Percentiles rank a stretch among this genome's conserved stretches.
These are phyloP conservation scores for Bacidia gigantensis DNA, from an alignment of 495 filamentous ascomycete species.

Conservation along the genomic window DNA sequence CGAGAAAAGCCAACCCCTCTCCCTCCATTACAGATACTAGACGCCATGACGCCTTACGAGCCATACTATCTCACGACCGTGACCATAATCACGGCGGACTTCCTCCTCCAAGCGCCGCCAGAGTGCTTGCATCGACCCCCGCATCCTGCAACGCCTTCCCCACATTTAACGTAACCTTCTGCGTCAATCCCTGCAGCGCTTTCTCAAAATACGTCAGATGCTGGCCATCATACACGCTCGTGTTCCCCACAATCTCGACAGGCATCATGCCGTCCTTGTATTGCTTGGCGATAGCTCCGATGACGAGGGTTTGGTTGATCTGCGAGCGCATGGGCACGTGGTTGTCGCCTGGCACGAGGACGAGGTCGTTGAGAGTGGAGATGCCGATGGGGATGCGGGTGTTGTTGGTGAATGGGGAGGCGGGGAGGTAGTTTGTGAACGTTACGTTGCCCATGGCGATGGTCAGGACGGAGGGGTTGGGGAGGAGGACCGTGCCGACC, in stretches of 20 bases:
- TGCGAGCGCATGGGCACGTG: conserved; percentile 38
- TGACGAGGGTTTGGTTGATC: conserved; percentile 36
- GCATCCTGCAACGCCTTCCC: conserved; percentile 22
- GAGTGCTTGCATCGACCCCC: conserved; percentile 9
- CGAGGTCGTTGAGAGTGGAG: conserved; percentile 41
- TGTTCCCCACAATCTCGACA: conserved; percentile 43
- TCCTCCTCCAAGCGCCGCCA: neutral
- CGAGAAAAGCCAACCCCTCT: too few species aligned
- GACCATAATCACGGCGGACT: too few species aligned
- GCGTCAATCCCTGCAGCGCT: conserved; percentile 29
- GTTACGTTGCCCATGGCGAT: conserved; percentile 48
- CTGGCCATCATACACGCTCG: conserved; percentile 43
- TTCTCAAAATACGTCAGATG: conserved; percentile 47
- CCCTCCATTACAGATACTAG: too few species aligned
- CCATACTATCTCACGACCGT: too few species aligned
- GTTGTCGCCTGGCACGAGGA: conserved; percentile 49
- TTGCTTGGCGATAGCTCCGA: conserved; percentile 24
- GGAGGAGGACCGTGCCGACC: conserved; percentile 48
- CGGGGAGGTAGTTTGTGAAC: conserved; percentile 40
- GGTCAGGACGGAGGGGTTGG: conserved; percentile 54
- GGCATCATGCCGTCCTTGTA: conserved; percentile 45
- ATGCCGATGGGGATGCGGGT: conserved; percentile 38
- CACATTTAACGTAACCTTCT: conserved; percentile 32
- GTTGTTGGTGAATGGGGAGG: conserved; percentile 30
- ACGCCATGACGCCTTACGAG: too few species aligned